These are phyloP conservation scores for Cladosporium sp. DNA, from an alignment of 2,329 filamentous ascomycete genomes.

Conservation along the genomic window DNA sequence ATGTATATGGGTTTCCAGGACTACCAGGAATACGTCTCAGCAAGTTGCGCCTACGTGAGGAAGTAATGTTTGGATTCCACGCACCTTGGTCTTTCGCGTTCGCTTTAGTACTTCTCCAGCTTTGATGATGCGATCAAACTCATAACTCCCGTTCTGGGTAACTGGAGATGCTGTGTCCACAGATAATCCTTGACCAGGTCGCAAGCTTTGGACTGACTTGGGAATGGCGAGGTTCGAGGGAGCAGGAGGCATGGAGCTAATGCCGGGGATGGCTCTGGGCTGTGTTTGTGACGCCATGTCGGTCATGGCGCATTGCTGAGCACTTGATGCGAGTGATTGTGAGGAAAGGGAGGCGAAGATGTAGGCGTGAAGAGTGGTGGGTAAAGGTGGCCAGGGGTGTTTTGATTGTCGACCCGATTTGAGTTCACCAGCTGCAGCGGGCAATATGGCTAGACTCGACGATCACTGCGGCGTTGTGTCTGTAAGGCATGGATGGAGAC, in stretches of 20 bases:
- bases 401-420: constrained; percentile 7
- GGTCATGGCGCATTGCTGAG: neutral
- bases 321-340: too few species aligned
- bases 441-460: constrained; percentile 6
- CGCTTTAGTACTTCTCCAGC: constrained; percentile 80
- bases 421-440: constrained; percentile 10
- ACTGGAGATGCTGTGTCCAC: constrained; percentile 74
- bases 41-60: neutral
- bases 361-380: constrained; percentile 6
- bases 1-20: constrained; percentile 88
- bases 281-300: constrained; percentile 1
- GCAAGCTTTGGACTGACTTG: constrained; percentile 14
- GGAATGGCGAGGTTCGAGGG: constrained; percentile 14
- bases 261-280: constrained; percentile 7
- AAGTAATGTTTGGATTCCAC: constrained; percentile 39
- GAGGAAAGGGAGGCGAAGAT: neutral
- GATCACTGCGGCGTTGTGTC: constrained; percentile 6
- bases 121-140: constrained; percentile 91
- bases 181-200: constrained; percentile 33
- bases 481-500: too few species aligned
- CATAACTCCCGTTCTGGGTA: constrained; percentile 91
- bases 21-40: constrained; percentile 43
- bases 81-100: constrained; percentile 79
- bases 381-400: neutral
- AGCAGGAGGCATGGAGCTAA: constrained; percentile 3